phyloP scores from a whole-genome alignment of 2,329 filamentous ascomycete species.

The Phyllosticta paracitricarpa region DNA sequence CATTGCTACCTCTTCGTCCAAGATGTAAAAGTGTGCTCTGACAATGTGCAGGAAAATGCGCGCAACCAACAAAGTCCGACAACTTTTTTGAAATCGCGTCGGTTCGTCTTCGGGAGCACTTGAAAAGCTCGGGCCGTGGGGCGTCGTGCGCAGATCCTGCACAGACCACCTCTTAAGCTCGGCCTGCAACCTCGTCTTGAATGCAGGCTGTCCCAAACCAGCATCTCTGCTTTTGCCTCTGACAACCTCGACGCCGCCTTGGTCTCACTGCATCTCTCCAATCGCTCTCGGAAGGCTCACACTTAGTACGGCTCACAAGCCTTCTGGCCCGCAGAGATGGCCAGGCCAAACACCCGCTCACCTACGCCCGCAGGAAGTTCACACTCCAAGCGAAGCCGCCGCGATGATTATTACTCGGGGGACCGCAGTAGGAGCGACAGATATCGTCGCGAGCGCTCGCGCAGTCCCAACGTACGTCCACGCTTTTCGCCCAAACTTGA shows the following conservation, averaged over 20 bases:
- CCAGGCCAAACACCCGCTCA: conserved; percentile 48
- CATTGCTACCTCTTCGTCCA: neutral
- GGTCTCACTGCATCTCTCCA: neutral
- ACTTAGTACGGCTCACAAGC: conserved; percentile 9
- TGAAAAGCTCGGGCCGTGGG: neutral
- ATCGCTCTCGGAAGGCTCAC: neutral
- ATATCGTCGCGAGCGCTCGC: conserved; percentile 46
- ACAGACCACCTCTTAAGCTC: neutral
- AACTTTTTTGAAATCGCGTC: conserved; percentile 8
- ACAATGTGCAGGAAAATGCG: neutral
- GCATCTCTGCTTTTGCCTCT: neutral
- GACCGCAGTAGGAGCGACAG: conserved; percentile 28
- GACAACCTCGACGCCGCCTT: neutral
- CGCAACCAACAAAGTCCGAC: neutral
- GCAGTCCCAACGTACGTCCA: conserved; percentile 47
- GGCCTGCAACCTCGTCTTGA: neutral
- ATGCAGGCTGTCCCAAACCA: neutral
- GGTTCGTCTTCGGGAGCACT: conserved; percentile 1
- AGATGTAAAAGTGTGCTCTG: neutral
- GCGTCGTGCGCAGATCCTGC: neutral
- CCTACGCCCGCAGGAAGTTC: conserved; percentile 80
- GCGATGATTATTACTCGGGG: conserved; percentile 27
- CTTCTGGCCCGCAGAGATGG: conserved; percentile 15
- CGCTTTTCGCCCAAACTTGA: conserved; percentile 10
- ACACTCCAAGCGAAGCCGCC: conserved; percentile 50